Conservation (phyloP, 441 rosid species). For the Metrosideros polymorpha region DNA sequence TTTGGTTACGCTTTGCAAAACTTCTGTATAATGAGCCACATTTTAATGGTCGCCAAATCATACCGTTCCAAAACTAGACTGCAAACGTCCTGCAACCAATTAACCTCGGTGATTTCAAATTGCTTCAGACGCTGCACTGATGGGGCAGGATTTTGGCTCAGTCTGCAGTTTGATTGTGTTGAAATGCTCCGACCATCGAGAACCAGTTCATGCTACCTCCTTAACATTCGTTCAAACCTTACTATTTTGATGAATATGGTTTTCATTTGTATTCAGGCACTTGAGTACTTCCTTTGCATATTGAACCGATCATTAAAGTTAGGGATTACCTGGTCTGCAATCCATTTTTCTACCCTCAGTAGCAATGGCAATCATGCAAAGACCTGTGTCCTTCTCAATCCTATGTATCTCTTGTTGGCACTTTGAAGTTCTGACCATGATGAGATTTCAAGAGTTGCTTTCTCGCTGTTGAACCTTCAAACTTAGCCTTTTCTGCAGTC, state of each 20-base stretch:
- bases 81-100: neutral
- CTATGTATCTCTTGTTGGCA: neutral
- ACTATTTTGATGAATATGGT: neutral
- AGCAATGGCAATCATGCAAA: neutral
- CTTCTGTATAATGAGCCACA: neutral
- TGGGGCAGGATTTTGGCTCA: neutral
- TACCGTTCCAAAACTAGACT: neutral
- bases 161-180: neutral
- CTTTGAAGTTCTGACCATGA: neutral
- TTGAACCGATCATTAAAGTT: neutral
- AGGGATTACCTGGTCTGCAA: neutral
- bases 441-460: neutral
- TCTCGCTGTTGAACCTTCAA: neutral
- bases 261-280: neutral
- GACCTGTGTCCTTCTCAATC: neutral
- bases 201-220: neutral
- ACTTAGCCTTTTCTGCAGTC: neutral
- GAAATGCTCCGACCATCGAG: neutral
- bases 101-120: neutral
- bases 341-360: neutral
- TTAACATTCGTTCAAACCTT: neutral
- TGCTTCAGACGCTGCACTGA: neutral
- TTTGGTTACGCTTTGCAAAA: neutral
- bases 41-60: neutral
- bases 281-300: neutral